Conservation (phyloP, 1,284 basidiomycete species). For the Sporisorium exsertum region DNA sequence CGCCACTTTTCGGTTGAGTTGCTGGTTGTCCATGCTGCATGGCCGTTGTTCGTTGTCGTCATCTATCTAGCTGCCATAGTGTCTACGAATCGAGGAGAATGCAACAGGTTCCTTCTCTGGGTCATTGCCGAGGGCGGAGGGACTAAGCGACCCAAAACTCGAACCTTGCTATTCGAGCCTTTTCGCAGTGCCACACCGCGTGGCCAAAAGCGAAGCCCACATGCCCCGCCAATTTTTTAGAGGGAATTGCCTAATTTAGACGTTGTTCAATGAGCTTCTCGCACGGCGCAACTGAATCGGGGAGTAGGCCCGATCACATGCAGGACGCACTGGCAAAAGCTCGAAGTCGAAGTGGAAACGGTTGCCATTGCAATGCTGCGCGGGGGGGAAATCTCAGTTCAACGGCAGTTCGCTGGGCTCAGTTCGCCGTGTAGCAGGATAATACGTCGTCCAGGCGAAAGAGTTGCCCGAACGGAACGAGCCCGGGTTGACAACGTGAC, state of each 20-base stretch:
- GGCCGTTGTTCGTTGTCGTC: not conserved
- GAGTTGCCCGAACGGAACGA: conserved; percentile 60
- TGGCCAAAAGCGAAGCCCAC: not conserved
- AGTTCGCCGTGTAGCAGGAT: conserved; percentile 64
- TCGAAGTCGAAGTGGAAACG: no score
- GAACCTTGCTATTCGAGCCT: conserved; percentile 7
- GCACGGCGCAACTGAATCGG: no score
- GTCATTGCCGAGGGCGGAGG: no score
- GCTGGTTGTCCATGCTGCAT: not conserved
- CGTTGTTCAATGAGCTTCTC: conserved; percentile 1
- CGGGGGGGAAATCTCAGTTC: not conserved
- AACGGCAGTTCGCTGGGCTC: conserved; percentile 57
- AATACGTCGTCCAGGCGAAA: conserved; percentile 69
- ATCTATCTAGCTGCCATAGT: no score
- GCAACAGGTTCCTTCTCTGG: no score
- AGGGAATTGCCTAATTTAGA: not conserved
- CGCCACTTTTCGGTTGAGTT: no score
- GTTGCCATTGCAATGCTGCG: no score
- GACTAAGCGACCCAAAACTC: no score
- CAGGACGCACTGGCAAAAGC: no score
- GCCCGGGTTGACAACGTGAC: conserved; percentile 98
- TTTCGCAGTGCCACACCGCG: not conserved
- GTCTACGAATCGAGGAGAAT: not conserved
- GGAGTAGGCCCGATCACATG: no score
- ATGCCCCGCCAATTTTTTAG: no score